Evolutionary conservation across 352 stramenopile genomes (phyloP).

Genomic region (Phytophthora ohioensis): DNA sequence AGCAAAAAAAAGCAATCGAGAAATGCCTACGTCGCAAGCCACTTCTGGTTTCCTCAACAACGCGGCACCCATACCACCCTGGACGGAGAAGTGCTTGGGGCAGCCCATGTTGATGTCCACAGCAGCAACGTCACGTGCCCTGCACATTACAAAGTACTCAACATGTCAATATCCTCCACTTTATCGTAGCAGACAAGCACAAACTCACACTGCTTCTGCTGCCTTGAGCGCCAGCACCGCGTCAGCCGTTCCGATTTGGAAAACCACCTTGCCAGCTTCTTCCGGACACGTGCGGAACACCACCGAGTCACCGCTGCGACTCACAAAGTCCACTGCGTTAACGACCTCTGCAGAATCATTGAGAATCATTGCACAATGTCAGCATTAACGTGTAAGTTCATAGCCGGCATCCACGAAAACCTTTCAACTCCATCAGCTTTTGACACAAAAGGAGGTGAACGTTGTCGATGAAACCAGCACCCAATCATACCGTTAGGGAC

Average conservation of each 20-base stretch:
- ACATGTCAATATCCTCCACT: neutral
- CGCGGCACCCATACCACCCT: conserved; percentile 93
- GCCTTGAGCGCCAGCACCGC: conserved; percentile 80
- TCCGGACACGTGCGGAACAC: conserved; percentile 90
- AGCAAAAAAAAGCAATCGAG: neutral
- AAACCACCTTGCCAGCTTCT: conserved; percentile 85
- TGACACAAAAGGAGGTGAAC: conserved; percentile 1
- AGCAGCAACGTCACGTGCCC: conserved; percentile 86
- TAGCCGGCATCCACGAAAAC: neutral
- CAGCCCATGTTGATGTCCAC: conserved; percentile 97
- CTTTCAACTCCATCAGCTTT: neutral
- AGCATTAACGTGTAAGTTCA: conserved; percentile 2
- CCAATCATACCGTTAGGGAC: conserved; percentile 74
- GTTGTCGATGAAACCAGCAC: neutral
- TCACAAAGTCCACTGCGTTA: conserved; percentile 92
- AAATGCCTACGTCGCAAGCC: conserved; percentile 72
- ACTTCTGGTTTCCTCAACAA: conserved; percentile 90
- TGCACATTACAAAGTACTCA: conserved; percentile 24
- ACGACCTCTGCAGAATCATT: conserved; percentile 56
- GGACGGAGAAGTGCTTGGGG: conserved; percentile 94
- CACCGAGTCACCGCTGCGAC: conserved; percentile 81
- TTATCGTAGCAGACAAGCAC: neutral
- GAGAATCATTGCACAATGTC: conserved; percentile 2
- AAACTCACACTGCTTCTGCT: conserved; percentile 75
- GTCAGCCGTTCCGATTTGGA: conserved; percentile 91